phyloP scores from a whole-genome alignment of 352 stramenopile species.

The Globisporangium iwayamae region DNA sequence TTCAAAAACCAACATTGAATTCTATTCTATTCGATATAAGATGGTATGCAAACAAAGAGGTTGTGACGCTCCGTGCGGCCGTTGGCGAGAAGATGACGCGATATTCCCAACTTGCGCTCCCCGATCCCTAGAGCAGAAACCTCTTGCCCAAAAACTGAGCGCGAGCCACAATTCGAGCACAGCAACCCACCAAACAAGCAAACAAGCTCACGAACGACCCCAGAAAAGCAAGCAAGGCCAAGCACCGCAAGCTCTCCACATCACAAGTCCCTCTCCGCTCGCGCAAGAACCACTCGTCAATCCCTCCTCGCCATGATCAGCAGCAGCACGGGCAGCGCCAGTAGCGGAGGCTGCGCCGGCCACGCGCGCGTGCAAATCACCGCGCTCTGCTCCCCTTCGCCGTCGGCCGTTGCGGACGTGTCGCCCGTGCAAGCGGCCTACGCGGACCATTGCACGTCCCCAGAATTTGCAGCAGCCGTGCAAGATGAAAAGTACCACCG shows the following conservation, averaged over 20 bases:
- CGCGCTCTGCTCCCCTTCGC: slow-evolving; percentile 10
- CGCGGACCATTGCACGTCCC: neutral
- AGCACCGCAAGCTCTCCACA: neutral
- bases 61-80: too few species aligned
- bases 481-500: neutral
- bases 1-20: too few species aligned
- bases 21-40: too few species aligned
- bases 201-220: neutral
- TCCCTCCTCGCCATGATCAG: neutral
- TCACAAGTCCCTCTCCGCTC: too few species aligned
- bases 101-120: too few species aligned
- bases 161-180: neutral
- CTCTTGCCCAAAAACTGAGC: too few species aligned
- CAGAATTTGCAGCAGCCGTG: neutral
- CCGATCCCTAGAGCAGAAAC: too few species aligned
- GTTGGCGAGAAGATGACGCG: too few species aligned
- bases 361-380: slow-evolving; percentile 17
- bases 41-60: too few species aligned
- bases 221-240: neutral
- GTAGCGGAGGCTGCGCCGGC: neutral
- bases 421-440: neutral
- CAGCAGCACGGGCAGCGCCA: neutral
- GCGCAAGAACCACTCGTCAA: neutral
- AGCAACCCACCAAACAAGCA: neutral
- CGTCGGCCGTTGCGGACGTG: neutral